Evolutionary conservation across 768 basidiomycete species (phyloP), one percentile per base, ranked within the genome.

Genomic region (Naganishia kalamii): DNA sequence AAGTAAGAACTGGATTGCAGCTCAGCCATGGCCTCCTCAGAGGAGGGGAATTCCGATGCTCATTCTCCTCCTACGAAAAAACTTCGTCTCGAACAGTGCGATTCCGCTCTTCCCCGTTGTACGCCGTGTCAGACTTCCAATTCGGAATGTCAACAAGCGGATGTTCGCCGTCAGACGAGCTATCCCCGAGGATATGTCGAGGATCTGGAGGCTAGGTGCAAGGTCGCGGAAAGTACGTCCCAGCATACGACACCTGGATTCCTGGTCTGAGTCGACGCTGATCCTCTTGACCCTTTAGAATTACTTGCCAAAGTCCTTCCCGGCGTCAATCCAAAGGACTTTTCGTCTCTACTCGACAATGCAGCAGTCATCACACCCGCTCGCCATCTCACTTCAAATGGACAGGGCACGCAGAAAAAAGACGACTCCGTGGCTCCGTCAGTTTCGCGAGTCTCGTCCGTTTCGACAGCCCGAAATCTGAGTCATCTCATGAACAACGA

Each of bases 111-210:
- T 11, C 62, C 48, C 4, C 47, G 47, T 12, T 63, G 62, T 19
- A 51, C 62, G 17, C 48, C 48, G 37, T 63, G 62, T 49, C 47
- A 47, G 25, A 49, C 46, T 21, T 47, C 47, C 23, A 32, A 63
- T 17, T 50, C 62, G 7, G 62, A 63, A 27, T 63, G 62, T 33
- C 30, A 63, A 11, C 62, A 63, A 32, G 62, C 62, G n/a, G 62
- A 63, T 49, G 62, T 63, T 12, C 47, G 35, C 1, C 62, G 62
- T 15, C 62, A 63, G 30, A 63, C 62, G 8, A 63, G 62, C 30
- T 63, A 63, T 29, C 48, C 49, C 8, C 29, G 62, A n/a, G 62
- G 62, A 3, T 51, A 63, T 35, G 62, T 63, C 33, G 62, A 63
- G 35, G 46, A 63, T 37, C 62, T 63, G 15, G 62, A 63, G 51